A percentile compares a stretch with the other conserved stretches of the same genome.
Conservation (phyloP, 805 yeast genomes). For the Lipomyces mesembrius region DNA sequence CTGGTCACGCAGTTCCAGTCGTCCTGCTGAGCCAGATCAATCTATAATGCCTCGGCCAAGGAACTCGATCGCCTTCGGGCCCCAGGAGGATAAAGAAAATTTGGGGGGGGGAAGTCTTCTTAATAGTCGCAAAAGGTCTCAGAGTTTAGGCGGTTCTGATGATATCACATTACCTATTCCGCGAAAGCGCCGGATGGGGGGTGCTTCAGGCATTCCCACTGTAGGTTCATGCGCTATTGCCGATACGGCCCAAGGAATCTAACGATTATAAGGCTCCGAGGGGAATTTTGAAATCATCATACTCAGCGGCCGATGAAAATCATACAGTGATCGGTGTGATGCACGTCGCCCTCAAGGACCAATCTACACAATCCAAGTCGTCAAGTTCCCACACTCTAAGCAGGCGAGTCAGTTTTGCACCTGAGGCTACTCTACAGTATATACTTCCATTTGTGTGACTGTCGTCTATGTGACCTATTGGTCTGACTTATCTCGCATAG, state of each 20-base stretch:
- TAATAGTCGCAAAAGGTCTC: slow-evolving; percentile 23
- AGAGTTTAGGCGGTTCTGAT: slow-evolving; percentile 30
- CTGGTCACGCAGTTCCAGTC: not conserved
- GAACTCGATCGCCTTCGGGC: slow-evolving; percentile 14
- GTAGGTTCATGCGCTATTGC: not conserved
- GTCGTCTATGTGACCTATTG: not conserved
- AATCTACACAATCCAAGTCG: slow-evolving; percentile 28
- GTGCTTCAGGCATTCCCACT: not conserved
- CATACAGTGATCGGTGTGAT: slow-evolving; percentile 50
- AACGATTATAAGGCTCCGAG: slow-evolving; percentile 41
- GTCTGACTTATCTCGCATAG: slow-evolving; percentile 9
- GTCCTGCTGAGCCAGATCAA: slow-evolving; percentile 15
- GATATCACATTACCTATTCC: slow-evolving; percentile 28
- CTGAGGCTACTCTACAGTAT: slow-evolving; percentile 37
- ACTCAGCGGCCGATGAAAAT: slow-evolving; percentile 38
- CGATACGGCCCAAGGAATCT: not conserved
- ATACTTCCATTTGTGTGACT: not conserved
- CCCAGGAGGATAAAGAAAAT: slow-evolving; percentile 27
- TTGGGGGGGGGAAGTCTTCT: not conserved
- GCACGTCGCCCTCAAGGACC: slow-evolving; percentile 39
- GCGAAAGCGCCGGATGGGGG: slow-evolving; percentile 13
- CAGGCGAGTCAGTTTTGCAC: slow-evolving; percentile 74
- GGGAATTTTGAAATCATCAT: slow-evolving; percentile 48
- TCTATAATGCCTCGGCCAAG: slow-evolving; percentile 29
- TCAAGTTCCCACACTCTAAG: slow-evolving; percentile 37